Base-by-base conservation (phyloP, 257 asterid genomes). In the Lithospermum erythrorhizon region DNA sequence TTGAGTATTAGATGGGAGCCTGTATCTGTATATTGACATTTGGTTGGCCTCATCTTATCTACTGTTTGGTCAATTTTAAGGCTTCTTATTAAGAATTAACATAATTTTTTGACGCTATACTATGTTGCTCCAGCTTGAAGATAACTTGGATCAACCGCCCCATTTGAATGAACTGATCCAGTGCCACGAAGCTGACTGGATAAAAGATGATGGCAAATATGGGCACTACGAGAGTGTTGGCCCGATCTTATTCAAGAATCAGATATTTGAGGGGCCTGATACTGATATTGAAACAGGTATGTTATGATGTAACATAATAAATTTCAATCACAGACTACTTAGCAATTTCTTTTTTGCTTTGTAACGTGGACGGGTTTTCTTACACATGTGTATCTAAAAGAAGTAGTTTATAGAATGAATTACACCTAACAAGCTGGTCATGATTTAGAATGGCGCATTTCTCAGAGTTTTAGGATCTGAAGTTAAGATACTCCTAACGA, bases 141-240 rank as follows among this genome's bases (percentile, higher is more conserved):
- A 86, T 53, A 83, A 82, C 80, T 76, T 89, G 87, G 97, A 93
- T 78, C 99, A 84, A 81, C 89, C 96, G 97, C 99, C 99, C 57
- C 99, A 93, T 81, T 71, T 93, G 66, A 93, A 83, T 61, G 99
- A 93, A 80, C 97, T 93, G 54, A 83, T 93, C 64, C 99, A 93
- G 72, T 81, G 97, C 78, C 89, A 88, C 66, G 82, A 83, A 66
- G 82, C 95, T 66, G 96, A 93, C 70, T 89, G 93, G 95, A 87
- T 93, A 53, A 93, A 81, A 72, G 95, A 93, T 59, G 97, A 86
- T 60, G 52, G 61, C 79, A 93, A 93, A 83, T 93, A 93, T 66
- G 99, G 99, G 55, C 96, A 81, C 72, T 93, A 93, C 67, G 97
- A 93, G 52, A 89, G 87, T 65, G 25, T 76, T 61, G 94, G 87